phyloP scores from a whole-genome alignment of 176 grass and related monocot species.

The Carex parvula region DNA sequence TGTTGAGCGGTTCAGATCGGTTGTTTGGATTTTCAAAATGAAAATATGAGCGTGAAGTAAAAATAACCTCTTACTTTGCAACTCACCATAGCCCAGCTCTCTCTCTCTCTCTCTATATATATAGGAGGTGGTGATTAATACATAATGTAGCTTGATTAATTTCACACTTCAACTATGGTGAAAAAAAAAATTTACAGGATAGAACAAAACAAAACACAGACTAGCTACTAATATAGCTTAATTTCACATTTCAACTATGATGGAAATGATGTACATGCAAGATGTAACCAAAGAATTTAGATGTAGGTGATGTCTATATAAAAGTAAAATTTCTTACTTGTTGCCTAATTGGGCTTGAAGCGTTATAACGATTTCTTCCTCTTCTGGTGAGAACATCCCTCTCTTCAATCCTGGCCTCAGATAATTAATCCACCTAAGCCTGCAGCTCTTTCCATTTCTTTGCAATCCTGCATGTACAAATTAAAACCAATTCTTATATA shows the following conservation, averaged over 20 bases:
- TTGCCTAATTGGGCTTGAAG: slow-evolving; percentile 79
- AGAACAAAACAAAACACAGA: background rate
- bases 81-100: no score
- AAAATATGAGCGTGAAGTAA: no score
- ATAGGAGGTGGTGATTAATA: background rate
- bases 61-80: no score
- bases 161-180: no score
- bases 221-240: background rate
- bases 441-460: slow-evolving; percentile 89
- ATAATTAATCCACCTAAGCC: slow-evolving; percentile 92
- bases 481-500: background rate
- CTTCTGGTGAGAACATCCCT: slow-evolving; percentile 63
- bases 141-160: background rate
- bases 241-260: no score
- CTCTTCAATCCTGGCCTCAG: slow-evolving; percentile 63
- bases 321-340: slow-evolving; percentile 43
- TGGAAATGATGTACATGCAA: background rate
- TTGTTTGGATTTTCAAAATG: no score
- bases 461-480: slow-evolving; percentile 43
- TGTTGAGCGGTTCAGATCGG: no score
- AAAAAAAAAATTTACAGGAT: background rate
- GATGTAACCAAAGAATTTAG: background rate
- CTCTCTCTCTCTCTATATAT: no score
- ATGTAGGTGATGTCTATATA: background rate
- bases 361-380: slow-evolving; percentile 60